These are phyloP conservation scores for Hirschfeldia incana DNA, from an alignment of 345 rosid genomes.

Conservation along the genomic window DNA sequence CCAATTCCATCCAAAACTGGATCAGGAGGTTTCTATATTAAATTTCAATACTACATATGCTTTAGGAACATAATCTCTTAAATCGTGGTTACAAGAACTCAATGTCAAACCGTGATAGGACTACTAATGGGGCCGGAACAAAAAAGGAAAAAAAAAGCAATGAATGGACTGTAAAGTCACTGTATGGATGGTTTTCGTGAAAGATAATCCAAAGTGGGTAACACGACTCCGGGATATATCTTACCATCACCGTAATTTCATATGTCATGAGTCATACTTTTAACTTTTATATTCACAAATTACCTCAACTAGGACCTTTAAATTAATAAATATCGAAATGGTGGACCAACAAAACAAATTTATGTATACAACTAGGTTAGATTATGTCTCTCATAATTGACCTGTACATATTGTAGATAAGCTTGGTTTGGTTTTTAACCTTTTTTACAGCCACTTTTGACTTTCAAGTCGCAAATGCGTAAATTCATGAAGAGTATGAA, in stretches of 20 bases:
- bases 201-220: constrained; percentile 31
- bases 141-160: not conserved
- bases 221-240: constrained; percentile 39
- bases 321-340: not conserved
- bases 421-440: not conserved
- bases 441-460: constrained; percentile 13
- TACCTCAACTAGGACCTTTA: constrained; percentile 12
- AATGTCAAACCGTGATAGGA: not conserved
- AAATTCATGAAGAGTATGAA: not conserved
- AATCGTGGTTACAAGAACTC: not conserved
- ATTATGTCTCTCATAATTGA: not conserved
- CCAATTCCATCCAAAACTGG: not conserved
- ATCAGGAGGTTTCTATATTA: not conserved
- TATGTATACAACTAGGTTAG: not conserved
- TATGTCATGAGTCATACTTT: constrained; percentile 26
- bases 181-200: constrained; percentile 18
- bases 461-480: constrained; percentile 8
- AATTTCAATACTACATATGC: not conserved
- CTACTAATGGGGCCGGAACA: not conserved
- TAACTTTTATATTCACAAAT: not conserved
- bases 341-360: not conserved
- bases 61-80: constrained; percentile 17
- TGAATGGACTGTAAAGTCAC: not conserved
- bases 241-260: constrained; percentile 38
- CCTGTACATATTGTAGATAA: constrained; percentile 1